phyloP scores from a whole-genome alignment of 495 filamentous ascomycete genomes.

The Apodospora peruviana region DNA sequence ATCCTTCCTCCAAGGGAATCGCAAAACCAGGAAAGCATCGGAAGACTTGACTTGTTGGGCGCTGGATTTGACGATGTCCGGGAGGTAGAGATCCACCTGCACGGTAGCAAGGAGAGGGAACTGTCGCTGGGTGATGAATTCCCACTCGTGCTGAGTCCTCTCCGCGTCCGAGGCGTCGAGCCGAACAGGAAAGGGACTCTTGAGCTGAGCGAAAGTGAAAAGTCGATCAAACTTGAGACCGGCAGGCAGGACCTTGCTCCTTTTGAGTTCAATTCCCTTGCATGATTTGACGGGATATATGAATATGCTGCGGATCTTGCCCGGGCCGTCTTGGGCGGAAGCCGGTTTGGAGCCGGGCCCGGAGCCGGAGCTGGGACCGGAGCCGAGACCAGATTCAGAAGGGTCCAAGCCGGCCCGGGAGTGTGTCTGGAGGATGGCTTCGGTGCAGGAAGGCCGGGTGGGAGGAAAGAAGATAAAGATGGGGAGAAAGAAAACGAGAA shows the following conservation, averaged over 20 bases:
- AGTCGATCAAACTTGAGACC: slow-evolving; percentile 81
- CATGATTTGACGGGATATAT: slow-evolving; percentile 90
- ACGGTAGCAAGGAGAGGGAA: slow-evolving; percentile 69
- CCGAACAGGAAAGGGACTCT: slow-evolving; percentile 43
- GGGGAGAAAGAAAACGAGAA: slow-evolving; percentile 42
- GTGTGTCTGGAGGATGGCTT: slow-evolving; percentile 44
- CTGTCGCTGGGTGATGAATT: slow-evolving; percentile 73
- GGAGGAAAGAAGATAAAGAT: slow-evolving; percentile 43
- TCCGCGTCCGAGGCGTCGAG: slow-evolving; percentile 31
- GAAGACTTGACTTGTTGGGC: slow-evolving; percentile 38
- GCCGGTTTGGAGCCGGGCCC: slow-evolving; percentile 25
- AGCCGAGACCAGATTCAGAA: slow-evolving; percentile 34
- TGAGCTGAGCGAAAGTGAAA: slow-evolving; percentile 73
- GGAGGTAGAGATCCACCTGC: slow-evolving; percentile 72
- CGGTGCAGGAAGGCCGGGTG: slow-evolving; percentile 35
- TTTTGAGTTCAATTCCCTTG: slow-evolving; percentile 66
- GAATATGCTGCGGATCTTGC: slow-evolving; percentile 68
- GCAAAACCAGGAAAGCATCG: slow-evolving; percentile 52
- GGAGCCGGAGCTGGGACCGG: background rate
- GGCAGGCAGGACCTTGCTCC: slow-evolving; percentile 58
- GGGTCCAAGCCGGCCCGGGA: slow-evolving; percentile 27
- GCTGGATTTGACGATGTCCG: slow-evolving; percentile 52
- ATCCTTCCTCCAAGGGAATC: slow-evolving; percentile 51
- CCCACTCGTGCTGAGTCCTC: slow-evolving; percentile 57
- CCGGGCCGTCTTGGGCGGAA: too few species aligned